These are phyloP conservation scores for Dryas integrifolia DNA, from an alignment of 331 rosid genomes.

Conservation along the genomic window DNA sequence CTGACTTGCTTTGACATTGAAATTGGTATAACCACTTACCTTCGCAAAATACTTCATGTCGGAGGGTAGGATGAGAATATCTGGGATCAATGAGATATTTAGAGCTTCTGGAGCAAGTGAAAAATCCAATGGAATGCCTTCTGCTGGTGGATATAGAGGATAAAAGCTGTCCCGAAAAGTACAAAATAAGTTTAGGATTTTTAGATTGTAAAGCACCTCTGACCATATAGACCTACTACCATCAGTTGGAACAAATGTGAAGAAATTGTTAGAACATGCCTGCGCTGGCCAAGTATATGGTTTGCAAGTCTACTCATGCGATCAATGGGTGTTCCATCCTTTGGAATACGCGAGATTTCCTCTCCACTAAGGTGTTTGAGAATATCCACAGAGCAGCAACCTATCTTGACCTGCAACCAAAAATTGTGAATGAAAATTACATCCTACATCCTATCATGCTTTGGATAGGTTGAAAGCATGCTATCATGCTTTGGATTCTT, in stretches of 20 bases:
- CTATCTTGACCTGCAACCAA: constrained; percentile 75
- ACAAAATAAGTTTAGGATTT: background rate
- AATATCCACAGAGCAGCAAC: constrained; percentile 82
- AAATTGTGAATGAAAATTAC: background rate
- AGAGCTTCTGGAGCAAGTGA: constrained; percentile 82
- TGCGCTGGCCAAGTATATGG: constrained; percentile 72
- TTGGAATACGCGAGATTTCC: constrained; percentile 74
- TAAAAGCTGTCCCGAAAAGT: constrained; percentile 64
- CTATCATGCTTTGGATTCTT: too few relatives aligned
- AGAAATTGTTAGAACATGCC: constrained; percentile 37
- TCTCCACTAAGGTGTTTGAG: constrained; percentile 92
- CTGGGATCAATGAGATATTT: constrained; percentile 64
- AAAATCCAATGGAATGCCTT: constrained; percentile 76
- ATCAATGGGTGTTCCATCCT: constrained; percentile 58
- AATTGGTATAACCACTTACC: constrained; percentile 41
- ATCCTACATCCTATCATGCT: background rate
- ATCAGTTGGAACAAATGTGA: background rate
- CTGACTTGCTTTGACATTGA: constrained; percentile 7
- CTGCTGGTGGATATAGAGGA: constrained; percentile 89
- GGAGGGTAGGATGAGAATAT: constrained; percentile 85
- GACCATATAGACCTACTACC: background rate
- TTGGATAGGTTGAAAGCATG: too few relatives aligned
- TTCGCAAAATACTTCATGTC: constrained; percentile 77
- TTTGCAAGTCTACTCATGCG: constrained; percentile 81
- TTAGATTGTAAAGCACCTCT: constrained; percentile 3